Evolutionary conservation across 148 eudicot genomes (phyloP).

Genomic region (Chenopodium berlandieri): DNA sequence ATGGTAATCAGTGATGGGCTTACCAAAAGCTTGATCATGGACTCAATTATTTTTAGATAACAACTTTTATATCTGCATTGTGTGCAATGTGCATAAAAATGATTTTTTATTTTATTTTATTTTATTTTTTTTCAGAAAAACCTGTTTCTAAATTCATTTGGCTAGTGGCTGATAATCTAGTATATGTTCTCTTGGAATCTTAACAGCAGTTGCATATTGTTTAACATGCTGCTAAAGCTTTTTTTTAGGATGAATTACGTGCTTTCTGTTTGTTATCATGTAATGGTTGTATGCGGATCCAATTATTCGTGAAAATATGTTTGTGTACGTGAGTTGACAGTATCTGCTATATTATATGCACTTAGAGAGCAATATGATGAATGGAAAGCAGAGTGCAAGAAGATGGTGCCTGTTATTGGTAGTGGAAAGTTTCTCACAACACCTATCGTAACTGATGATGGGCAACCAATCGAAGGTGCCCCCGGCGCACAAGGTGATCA

Average conservation of each 20-base stretch:
- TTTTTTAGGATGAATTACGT: constrained; percentile 1
- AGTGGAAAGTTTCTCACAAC: constrained; percentile 66
- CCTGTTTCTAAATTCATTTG: neutral
- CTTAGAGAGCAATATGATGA: constrained; percentile 82
- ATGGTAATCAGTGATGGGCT: neutral
- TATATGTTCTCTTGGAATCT: neutral
- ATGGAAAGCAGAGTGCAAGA: constrained; percentile 78
- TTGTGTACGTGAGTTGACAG: constrained; percentile 20
- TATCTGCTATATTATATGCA: constrained; percentile 22
- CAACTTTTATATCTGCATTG: neutral
- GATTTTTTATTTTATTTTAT: neutral
- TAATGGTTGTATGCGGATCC: neutral
- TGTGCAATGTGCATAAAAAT: neutral
- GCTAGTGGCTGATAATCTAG: neutral
- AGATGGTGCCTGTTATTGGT: constrained; percentile 74
- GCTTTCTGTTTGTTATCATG: neutral
- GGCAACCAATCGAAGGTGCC: constrained; percentile 46
- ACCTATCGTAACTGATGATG: constrained; percentile 68
- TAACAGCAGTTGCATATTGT: neutral
- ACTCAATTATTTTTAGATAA: too few species aligned
- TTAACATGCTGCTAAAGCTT: neutral
- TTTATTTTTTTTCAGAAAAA: neutral
- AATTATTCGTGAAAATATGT: neutral
- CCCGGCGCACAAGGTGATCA: constrained; percentile 25
- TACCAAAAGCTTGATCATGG: neutral